A percentile compares a stretch with the other conserved stretches of the same genome.
Evolutionary conservation across 2,329 filamentous ascomycete genomes (phyloP).

Genomic region (Shiraia bambusicola): DNA sequence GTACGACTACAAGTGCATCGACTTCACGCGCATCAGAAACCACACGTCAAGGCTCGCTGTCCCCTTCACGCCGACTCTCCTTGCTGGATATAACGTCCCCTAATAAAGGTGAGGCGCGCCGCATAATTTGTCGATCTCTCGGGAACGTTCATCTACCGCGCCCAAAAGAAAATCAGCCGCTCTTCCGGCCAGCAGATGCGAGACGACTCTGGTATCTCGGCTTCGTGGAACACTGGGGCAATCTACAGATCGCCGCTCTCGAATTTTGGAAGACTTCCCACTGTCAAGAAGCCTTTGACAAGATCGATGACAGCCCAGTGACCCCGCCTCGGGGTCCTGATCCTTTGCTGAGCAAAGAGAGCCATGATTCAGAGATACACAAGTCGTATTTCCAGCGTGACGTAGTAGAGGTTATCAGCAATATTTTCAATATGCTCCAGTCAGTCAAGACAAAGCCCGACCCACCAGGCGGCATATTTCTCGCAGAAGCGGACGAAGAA

Average conservation of each 20-base stretch:
- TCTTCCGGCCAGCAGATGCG: slow-evolving; percentile 7
- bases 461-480: not conserved
- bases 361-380: not conserved
- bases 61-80: too few relatives aligned
- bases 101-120: too few relatives aligned
- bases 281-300: slow-evolving; percentile 4
- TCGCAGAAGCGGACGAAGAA: slow-evolving; percentile 4
- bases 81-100: too few relatives aligned
- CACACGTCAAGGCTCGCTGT: too few relatives aligned
- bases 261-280: slow-evolving; percentile 3
- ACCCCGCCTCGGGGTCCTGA: slow-evolving; percentile 1
- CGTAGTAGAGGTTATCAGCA: slow-evolving; percentile 7
- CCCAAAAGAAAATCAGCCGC: slow-evolving; percentile 3
- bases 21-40: too few relatives aligned
- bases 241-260: slow-evolving; percentile 3
- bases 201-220: slow-evolving; percentile 18
- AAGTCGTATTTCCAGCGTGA: slow-evolving; percentile 11
- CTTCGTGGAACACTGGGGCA: slow-evolving; percentile 15
- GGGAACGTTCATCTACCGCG: not conserved
- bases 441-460: not conserved
- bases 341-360: not conserved
- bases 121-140: slow-evolving; percentile 1
- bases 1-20: too few relatives aligned
- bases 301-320: slow-evolving; percentile 4
- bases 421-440: slow-evolving; percentile 8